Evolutionary conservation across 495 filamentous ascomycete species (phyloP), one percentile per base, ranked within the genome.

Genomic region (Rusavskia elegans): DNA sequence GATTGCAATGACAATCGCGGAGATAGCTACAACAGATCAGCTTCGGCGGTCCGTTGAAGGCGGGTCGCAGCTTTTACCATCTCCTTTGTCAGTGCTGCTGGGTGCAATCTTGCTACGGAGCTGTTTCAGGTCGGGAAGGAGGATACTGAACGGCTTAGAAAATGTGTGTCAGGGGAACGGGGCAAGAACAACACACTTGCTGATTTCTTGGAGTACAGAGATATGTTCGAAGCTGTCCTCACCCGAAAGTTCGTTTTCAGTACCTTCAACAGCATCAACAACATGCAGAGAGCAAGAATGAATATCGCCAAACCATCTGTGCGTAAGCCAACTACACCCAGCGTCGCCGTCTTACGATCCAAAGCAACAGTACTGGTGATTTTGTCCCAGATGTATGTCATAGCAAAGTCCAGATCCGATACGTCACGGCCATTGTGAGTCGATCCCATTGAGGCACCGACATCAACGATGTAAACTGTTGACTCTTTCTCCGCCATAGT

Each of bases 371-470:
- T 94, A 20, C 75, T 80, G 1, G 86, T 86, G 58, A 97, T 93
- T 59, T 82, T 88, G 65, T 96, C 92, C 92, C 92, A 99, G 46
- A 99, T 79, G 72, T 95, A 99, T 51, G 78, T 78, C 84, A 97
- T 83, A 19, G 81, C 76, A 74, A 79, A 97, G 51, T 95, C 86
- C 4, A 97, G 78, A 66, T 97, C 85, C 16, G 85, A 83, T 61
- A 89, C 74, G 7, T 65, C 59, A 48, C 93, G 80, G n/a, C 81
- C 88, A 71, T 82, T 71, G 55, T 78, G 76, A 54, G 72, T 77
- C 60, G 85, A 71, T 44, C 77, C 82, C 86, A 95, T 97, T 19
- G 92, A 86, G 55, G 65, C 67, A 48, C 86, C 89, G 23, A 94
- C 72, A 65, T 97, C 90, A 46, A 99, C 65, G 59, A 97, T 80